Conservation (phyloP, 208 protist genomes). For the Trypanosoma vivax region DNA sequence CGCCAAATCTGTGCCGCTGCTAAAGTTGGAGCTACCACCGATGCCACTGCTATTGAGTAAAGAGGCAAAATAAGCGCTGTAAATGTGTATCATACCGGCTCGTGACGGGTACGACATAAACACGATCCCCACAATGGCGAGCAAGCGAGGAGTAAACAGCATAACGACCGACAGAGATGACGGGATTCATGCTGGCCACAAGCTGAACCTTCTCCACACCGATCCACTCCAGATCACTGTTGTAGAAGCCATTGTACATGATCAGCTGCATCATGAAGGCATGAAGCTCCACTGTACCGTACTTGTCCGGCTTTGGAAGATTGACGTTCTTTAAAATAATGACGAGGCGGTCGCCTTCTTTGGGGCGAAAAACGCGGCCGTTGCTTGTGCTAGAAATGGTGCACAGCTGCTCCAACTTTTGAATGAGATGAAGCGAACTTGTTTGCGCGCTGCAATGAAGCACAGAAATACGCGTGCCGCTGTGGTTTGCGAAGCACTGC, state of each 20-base stretch:
- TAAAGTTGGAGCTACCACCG: constrained; percentile 57
- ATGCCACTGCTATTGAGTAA: constrained; percentile 58
- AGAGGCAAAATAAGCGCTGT: constrained; percentile 81
- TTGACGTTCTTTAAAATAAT: constrained; percentile 96
- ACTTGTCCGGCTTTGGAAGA: constrained; percentile 96
- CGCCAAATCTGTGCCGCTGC: constrained; percentile 78
- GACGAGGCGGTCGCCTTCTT: constrained; percentile 90
- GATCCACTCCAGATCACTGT: constrained; percentile 95
- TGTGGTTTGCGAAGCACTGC: constrained; percentile 54
- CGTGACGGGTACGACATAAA: constrained; percentile 89
- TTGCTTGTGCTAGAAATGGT: constrained; percentile 65
- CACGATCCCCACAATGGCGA: constrained; percentile 90
- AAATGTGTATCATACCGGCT: constrained; percentile 87
- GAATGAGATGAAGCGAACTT: constrained; percentile 86
- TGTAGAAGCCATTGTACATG: constrained; percentile 95
- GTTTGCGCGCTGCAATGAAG: constrained; percentile 96
- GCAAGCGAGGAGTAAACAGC: constrained; percentile 91
- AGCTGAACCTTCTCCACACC: constrained; percentile 91
- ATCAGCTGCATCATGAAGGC: constrained; percentile 97
- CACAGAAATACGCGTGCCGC: constrained; percentile 53
- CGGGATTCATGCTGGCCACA: constrained; percentile 93
- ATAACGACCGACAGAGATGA: constrained; percentile 87
- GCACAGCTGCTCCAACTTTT: constrained; percentile 94
- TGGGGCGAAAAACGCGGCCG: constrained; percentile 92
- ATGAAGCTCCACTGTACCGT: constrained; percentile 96